phyloP scores from a whole-genome alignment of 805 yeast species.

The Sugiyamaella floridensis region DNA sequence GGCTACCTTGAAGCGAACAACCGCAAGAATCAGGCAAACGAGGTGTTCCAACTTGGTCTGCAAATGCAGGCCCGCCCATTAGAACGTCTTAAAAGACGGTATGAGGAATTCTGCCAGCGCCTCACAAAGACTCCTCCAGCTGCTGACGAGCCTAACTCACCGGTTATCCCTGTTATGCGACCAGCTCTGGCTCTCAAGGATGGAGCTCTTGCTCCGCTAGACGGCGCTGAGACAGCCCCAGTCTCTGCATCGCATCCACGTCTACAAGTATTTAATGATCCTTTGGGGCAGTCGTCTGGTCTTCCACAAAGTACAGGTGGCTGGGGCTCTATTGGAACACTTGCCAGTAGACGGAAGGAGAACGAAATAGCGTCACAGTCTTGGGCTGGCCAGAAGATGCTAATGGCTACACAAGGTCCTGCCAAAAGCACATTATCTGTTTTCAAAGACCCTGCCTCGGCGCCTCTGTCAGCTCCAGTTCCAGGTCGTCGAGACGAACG shows the following conservation, averaged over 20 bases:
- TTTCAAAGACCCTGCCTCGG: constrained; percentile 10
- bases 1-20: constrained; percentile 47
- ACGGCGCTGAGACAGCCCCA: constrained; percentile 1
- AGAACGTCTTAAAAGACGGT: constrained; percentile 38
- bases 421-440: constrained; percentile 6
- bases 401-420: constrained; percentile 4
- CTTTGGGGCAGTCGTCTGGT: constrained; percentile 16
- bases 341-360: constrained; percentile 53
- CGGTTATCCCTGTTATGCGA: constrained; percentile 30
- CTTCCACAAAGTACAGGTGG: constrained; percentile 18
- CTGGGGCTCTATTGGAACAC: constrained; percentile 45
- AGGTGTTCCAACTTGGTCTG: constrained; percentile 54
- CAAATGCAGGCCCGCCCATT: constrained; percentile 59
- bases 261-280: constrained; percentile 40
- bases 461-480: constrained; percentile 2
- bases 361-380: constrained; percentile 48
- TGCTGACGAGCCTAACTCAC: constrained; percentile 31
- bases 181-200: constrained; percentile 38
- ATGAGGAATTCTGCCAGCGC: constrained; percentile 40
- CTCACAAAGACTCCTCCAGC: constrained; percentile 23
- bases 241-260: constrained; percentile 10
- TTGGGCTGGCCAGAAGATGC: constrained; percentile 54
- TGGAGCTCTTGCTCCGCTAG: constrained; percentile 15
- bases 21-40: constrained; percentile 47
- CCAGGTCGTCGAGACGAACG: constrained; percentile 15